phyloP scores from a whole-genome alignment of 2,329 filamentous ascomycete species.

The Paecilomyces sp. region DNA sequence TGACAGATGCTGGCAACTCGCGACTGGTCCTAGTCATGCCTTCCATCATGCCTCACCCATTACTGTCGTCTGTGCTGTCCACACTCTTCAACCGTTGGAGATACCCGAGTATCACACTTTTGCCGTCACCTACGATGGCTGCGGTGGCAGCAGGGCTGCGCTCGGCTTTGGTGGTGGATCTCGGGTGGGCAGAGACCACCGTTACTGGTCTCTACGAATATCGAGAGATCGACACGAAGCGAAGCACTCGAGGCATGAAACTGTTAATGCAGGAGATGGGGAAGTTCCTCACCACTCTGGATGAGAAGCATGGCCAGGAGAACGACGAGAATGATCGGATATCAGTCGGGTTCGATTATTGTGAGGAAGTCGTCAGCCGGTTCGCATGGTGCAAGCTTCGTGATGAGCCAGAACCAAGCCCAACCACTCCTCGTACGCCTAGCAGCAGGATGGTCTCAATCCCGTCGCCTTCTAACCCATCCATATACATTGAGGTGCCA shows the following conservation, averaged over 20 bases:
- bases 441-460: conserved; percentile 35
- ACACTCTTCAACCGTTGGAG: conserved; percentile 77
- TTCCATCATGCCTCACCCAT: conserved; percentile 66
- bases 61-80: conserved; percentile 68
- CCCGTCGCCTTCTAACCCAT: conserved; percentile 35
- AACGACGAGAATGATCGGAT: conserved; percentile 28
- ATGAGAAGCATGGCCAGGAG: conserved; percentile 16
- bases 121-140: conserved; percentile 69
- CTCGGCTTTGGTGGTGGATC: conserved; percentile 77
- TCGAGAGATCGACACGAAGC: conserved; percentile 64
- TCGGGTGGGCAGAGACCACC: conserved; percentile 87
- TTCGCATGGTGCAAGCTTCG: conserved; percentile 65
- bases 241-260: conserved; percentile 69
- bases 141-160: conserved; percentile 74
- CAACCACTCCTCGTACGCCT: conserved; percentile 2
- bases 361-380: conserved; percentile 69
- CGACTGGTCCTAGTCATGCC: conserved; percentile 70
- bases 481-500: conserved; percentile 50
- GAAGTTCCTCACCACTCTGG: conserved; percentile 20
- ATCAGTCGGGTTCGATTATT: conserved; percentile 64
- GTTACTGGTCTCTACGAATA: conserved; percentile 88
- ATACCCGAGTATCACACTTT: conserved; percentile 69
- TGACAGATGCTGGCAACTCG: conserved; percentile 58
- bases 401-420: conserved; percentile 1
- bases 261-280: conserved; percentile 63